These are phyloP conservation scores for Physcomitrium patens DNA, from an alignment of 225 moss, liverwort and hornwort genomes.

Conservation along the genomic window DNA sequence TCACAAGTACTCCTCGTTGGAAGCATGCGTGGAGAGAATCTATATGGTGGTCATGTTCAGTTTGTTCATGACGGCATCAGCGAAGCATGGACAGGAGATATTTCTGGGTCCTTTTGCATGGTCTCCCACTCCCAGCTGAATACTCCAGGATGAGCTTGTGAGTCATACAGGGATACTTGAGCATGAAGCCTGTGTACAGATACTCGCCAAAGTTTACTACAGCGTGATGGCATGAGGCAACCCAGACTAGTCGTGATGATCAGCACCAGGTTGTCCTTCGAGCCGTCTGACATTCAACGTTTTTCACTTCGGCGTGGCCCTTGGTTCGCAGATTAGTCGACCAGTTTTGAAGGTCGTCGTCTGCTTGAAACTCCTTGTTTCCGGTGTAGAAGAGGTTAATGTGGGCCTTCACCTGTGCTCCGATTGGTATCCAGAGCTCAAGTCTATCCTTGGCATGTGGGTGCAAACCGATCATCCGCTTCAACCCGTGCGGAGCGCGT, in stretches of 20 bases:
- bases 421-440: constrained; percentile 48
- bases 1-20: constrained; percentile 51
- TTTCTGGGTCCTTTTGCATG: constrained; percentile 33
- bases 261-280: constrained; percentile 33
- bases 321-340: constrained; percentile 47
- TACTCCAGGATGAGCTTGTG: constrained; percentile 44
- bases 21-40: constrained; percentile 47
- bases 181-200: constrained; percentile 45
- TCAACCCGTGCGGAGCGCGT: constrained; percentile 36
- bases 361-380: constrained; percentile 33
- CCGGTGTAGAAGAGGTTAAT: constrained; percentile 33
- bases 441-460: constrained; percentile 56
- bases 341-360: constrained; percentile 52
- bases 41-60: constrained; percentile 40
- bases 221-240: constrained; percentile 52
- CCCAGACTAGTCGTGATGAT: constrained; percentile 50
- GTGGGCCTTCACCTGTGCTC: constrained; percentile 31
- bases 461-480: constrained; percentile 59
- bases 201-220: constrained; percentile 64
- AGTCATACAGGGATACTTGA: constrained; percentile 39
- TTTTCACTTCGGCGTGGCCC: constrained; percentile 44
- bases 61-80: constrained; percentile 18
- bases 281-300: constrained; percentile 38
- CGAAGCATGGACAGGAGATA: constrained; percentile 23
- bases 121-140: constrained; percentile 25